Evolutionary conservation across 768 basidiomycete species (phyloP).

Genomic region (Sporobolomyces pararoseus): DNA sequence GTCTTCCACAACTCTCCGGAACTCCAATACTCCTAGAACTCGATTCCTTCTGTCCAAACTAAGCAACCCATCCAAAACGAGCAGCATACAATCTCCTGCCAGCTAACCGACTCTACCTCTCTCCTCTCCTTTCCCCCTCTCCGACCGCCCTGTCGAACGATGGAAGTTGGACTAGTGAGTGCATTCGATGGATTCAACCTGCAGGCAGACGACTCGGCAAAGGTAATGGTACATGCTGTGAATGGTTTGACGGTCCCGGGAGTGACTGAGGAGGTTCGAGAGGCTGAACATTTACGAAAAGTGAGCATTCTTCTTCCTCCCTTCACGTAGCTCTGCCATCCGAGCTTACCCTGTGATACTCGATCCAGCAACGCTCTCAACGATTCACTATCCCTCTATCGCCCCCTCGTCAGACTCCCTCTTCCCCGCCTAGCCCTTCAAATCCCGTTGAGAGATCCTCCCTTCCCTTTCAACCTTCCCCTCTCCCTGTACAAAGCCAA

Average conservation of each 20-base stretch:
- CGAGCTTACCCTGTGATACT: too few species aligned
- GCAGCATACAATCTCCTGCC: too few species aligned
- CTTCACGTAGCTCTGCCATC: neutral
- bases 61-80: too few species aligned
- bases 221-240: neutral
- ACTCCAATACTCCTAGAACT: too few species aligned
- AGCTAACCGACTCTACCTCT: too few species aligned
- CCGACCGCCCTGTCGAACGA: neutral
- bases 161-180: conserved; percentile 2
- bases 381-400: conserved; percentile 2
- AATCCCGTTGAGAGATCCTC: neutral
- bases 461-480: neutral
- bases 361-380: conserved; percentile 4
- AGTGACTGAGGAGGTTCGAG: neutral
- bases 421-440: neutral
- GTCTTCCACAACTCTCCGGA: too few species aligned
- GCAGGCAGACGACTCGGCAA: neutral
- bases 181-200: neutral
- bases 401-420: neutral
- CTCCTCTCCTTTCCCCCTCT: too few species aligned
- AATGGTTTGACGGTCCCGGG: neutral
- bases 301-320: neutral
- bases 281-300: neutral
- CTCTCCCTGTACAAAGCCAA: neutral
- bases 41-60: too few species aligned